phyloP scores from a whole-genome alignment of 116 monocot genomes.

The Dioscorea cayenensis region DNA sequence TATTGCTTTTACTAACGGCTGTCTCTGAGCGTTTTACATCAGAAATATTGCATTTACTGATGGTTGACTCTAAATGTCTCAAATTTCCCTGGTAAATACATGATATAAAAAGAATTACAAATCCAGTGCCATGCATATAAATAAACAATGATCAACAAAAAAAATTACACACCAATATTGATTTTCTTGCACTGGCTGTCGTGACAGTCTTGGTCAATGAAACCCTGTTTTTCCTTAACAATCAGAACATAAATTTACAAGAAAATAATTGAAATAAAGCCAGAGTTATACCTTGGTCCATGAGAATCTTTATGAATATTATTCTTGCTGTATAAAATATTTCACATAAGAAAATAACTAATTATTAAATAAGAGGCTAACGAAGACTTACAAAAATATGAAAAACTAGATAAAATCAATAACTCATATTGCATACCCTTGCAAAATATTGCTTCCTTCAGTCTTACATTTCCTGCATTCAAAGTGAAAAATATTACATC shows the following conservation, averaged over 20 bases:
- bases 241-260: not conserved
- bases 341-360: not conserved
- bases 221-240: not conserved
- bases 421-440: not conserved
- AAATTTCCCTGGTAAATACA: not conserved
- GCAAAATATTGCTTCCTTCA: not conserved
- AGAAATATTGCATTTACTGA: too few species aligned
- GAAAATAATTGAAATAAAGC: not conserved
- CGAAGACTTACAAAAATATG: not conserved
- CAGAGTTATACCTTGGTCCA: not conserved
- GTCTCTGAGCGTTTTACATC: too few species aligned
- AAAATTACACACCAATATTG: not conserved
- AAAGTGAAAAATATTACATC: not conserved
- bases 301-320: not conserved
- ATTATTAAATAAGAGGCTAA: not conserved
- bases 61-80: too few species aligned
- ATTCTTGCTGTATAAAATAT: not conserved
- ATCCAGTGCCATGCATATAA: not conserved
- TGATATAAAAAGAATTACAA: not conserved
- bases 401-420: not conserved
- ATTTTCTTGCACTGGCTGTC: not conserved
- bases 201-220: not conserved
- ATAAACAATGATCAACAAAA: not conserved
- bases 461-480: not conserved
- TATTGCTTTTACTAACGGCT: too few species aligned